A percentile compares a stretch with the other conserved stretches of the same genome.
Evolutionary conservation across 2,329 filamentous ascomycete species (phyloP).

Genomic region (Fusarium sp.): DNA sequence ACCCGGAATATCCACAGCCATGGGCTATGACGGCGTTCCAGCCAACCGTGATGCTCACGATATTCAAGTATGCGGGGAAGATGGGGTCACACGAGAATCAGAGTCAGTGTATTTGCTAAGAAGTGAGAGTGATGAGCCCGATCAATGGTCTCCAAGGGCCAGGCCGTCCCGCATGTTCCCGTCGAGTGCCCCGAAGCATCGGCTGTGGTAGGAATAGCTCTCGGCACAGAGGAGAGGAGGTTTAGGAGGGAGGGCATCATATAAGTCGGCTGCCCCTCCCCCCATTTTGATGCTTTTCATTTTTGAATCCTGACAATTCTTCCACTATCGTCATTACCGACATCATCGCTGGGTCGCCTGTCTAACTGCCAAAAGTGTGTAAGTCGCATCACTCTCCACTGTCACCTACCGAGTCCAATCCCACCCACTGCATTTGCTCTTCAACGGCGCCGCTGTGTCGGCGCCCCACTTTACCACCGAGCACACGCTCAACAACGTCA

Average conservation of each 20-base stretch:
- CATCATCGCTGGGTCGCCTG: conserved; percentile 41
- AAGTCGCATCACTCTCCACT: conserved; percentile 42
- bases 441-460: conserved; percentile 29
- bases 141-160: conserved; percentile 35
- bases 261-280: conserved; percentile 40
- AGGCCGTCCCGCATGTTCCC: conserved; percentile 50
- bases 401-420: conserved; percentile 37
- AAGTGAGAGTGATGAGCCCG: conserved; percentile 30
- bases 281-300: conserved; percentile 20
- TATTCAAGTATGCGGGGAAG: conserved; percentile 43
- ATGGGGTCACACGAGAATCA: conserved; percentile 46
- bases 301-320: conserved; percentile 21
- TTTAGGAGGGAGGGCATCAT: conserved; percentile 22
- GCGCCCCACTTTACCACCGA: conserved; percentile 47
- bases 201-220: conserved; percentile 47
- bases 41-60: conserved; percentile 44
- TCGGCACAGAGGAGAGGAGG: conserved; percentile 47
- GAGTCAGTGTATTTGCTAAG: conserved; percentile 37
- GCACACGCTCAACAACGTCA: conserved; percentile 38
- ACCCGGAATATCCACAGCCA: conserved; percentile 31
- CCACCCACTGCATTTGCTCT: conserved; percentile 34
- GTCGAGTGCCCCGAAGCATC: conserved; percentile 42
- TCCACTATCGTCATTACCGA: conserved; percentile 36
- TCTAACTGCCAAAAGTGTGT: conserved; percentile 36
- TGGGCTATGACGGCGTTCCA: conserved; percentile 23